Conservation (phyloP, 1,284 basidiomycete species). For the Ustilago lituana region DNA sequence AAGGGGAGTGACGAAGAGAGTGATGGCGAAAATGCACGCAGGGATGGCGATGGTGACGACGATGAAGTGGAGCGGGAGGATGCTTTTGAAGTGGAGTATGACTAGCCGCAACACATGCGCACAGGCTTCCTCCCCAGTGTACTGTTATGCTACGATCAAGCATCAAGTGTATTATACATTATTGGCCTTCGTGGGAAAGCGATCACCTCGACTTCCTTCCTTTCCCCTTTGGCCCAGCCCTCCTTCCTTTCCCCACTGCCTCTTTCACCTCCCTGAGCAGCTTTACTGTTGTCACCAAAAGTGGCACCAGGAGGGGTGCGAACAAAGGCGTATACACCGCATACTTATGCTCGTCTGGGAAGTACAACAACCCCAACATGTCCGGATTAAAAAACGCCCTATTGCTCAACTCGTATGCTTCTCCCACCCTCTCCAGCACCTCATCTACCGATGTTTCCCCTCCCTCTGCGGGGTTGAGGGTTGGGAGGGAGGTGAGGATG, state of each 20-base stretch:
- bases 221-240: no score
- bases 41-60: neutral
- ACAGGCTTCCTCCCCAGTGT: no score
- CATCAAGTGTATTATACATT: no score
- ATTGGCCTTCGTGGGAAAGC: no score
- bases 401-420: conserved; percentile 79
- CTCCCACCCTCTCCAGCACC: conserved; percentile 74
- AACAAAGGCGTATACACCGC: conserved; percentile 67
- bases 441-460: conserved; percentile 59
- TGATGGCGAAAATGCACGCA: neutral
- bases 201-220: no score
- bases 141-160: no score
- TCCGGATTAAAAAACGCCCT: conserved; percentile 95
- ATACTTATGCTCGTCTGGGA: conserved; percentile 71
- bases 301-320: conserved; percentile 74
- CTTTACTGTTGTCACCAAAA: conserved; percentile 76
- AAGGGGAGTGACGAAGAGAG: conserved; percentile 7
- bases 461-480: neutral
- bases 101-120: no score
- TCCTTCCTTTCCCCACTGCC: no score
- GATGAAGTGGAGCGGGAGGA: neutral
- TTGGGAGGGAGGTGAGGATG: conserved; percentile 56
- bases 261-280: conserved; percentile 9
- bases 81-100: conserved; percentile 13
- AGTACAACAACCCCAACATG: conserved; percentile 95